phyloP scores from a whole-genome alignment of 2,329 filamentous ascomycete genomes.

The Diaporthe sp. region DNA sequence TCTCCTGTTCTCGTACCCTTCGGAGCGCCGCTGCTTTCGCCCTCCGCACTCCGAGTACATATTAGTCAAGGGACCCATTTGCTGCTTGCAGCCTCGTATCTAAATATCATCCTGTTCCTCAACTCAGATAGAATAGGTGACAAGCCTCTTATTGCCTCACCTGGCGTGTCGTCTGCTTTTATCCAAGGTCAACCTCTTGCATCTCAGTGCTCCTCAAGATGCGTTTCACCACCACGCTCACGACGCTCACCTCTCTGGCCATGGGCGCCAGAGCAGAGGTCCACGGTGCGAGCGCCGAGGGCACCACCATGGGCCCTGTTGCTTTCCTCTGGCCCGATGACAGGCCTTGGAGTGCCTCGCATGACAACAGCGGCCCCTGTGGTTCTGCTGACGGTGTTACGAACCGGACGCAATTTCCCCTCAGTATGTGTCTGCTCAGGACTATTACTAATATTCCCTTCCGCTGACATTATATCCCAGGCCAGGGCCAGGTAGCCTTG shows the following conservation, averaged over 20 bases:
- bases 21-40: neutral
- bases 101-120: neutral
- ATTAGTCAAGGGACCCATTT: neutral
- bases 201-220: conserved; percentile 14
- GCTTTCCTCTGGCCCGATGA: conserved; percentile 69
- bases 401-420: conserved; percentile 65
- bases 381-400: conserved; percentile 59
- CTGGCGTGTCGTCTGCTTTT: too few species aligned
- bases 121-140: too few species aligned
- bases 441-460: neutral
- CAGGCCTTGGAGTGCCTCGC: conserved; percentile 61
- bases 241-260: neutral
- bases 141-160: neutral
- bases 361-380: conserved; percentile 66
- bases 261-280: conserved; percentile 15
- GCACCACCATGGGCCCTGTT: conserved; percentile 64
- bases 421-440: conserved; percentile 55
- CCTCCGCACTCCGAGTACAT: neutral
- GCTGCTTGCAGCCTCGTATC: neutral
- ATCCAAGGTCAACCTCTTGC: neutral
- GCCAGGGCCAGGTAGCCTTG: conserved; percentile 64
- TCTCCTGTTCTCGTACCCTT: neutral
- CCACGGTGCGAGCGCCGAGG: conserved; percentile 47
- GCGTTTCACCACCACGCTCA: conserved; percentile 25
- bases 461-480: conserved; percentile 46